A percentile compares a stretch with the other conserved stretches of the same genome.
Evolutionary conservation across 2,329 filamentous ascomycete genomes (phyloP).

Genomic region (Metarhizium album): DNA sequence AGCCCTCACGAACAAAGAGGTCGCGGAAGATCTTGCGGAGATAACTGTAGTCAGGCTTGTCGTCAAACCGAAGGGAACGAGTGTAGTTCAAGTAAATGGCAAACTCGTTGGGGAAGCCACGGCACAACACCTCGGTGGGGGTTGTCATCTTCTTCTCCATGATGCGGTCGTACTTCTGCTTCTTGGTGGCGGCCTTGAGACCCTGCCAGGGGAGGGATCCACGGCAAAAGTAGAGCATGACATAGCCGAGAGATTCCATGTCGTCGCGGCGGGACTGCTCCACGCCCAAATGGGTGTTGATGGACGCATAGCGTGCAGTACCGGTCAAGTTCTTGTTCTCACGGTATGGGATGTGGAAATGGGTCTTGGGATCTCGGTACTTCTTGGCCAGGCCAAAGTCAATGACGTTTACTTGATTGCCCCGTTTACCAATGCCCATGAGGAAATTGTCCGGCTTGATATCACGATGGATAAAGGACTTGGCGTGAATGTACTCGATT

Average conservation of each 20-base stretch:
- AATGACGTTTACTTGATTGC: constrained; percentile 98
- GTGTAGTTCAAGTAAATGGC: constrained; percentile 99
- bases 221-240: constrained; percentile 99
- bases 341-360: constrained; percentile 98
- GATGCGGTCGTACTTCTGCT: constrained; percentile 99
- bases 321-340: constrained; percentile 99
- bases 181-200: constrained; percentile 96
- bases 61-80: constrained; percentile 93
- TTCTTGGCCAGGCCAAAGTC: constrained; percentile 99
- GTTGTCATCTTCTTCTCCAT: constrained; percentile 99
- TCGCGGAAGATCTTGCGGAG: constrained; percentile 99
- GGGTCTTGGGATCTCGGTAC: constrained; percentile 98
- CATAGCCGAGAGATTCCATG: constrained; percentile 97
- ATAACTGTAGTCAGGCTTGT: constrained; percentile 99
- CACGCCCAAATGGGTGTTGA: constrained; percentile 97
- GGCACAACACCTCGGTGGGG: constrained; percentile 94
- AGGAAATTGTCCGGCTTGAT: constrained; percentile 99
- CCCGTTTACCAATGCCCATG: constrained; percentile 98
- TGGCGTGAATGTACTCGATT: constrained; percentile 99
- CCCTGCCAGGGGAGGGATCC: constrained; percentile 98
- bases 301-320: constrained; percentile 95
- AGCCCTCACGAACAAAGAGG: constrained; percentile 95
- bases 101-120: constrained; percentile 98
- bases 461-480: constrained; percentile 98
- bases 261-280: constrained; percentile 99